phyloP scores from a whole-genome alignment of 208 protist species.

The Trypanosoma conorhini region DNA sequence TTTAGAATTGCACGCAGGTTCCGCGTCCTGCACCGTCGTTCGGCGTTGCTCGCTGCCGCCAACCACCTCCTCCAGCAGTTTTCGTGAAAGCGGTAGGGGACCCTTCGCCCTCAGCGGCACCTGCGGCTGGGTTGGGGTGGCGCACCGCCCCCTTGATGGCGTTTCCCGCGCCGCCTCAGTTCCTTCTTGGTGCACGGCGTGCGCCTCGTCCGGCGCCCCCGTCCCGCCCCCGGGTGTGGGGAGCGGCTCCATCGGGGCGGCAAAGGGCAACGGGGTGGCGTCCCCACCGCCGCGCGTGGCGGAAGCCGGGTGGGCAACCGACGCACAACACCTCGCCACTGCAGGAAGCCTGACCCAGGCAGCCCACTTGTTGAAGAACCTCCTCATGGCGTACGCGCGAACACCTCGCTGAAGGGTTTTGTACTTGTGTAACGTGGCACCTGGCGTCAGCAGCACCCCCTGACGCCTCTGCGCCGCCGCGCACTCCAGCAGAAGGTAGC shows the following conservation, averaged over 20 bases:
- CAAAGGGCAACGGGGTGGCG: background rate
- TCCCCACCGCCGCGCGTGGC: background rate
- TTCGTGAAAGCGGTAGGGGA: background rate
- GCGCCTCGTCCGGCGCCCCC: background rate
- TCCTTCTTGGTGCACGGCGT: background rate
- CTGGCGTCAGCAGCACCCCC: background rate
- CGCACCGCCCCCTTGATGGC: background rate
- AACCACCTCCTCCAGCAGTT: background rate
- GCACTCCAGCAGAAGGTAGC: conserved; percentile 11
- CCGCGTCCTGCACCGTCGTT: background rate
- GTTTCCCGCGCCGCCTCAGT: background rate
- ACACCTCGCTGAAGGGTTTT: background rate
- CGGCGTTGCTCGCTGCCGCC: too few species aligned
- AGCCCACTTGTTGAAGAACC: conserved; percentile 14
- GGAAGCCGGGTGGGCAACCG: background rate
- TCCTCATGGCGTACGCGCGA: background rate
- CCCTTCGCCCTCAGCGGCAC: conserved; percentile 2
- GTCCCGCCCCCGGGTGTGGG: background rate
- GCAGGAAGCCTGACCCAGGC: background rate
- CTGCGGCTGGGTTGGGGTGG: background rate
- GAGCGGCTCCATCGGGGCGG: background rate
- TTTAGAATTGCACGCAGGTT: background rate
- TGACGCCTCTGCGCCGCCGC: background rate
- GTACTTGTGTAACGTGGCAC: conserved; percentile 5
- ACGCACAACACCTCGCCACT: background rate